Conservation (phyloP, 2,329 filamentous ascomycete genomes). For the Nigrospora osmanthi region DNA sequence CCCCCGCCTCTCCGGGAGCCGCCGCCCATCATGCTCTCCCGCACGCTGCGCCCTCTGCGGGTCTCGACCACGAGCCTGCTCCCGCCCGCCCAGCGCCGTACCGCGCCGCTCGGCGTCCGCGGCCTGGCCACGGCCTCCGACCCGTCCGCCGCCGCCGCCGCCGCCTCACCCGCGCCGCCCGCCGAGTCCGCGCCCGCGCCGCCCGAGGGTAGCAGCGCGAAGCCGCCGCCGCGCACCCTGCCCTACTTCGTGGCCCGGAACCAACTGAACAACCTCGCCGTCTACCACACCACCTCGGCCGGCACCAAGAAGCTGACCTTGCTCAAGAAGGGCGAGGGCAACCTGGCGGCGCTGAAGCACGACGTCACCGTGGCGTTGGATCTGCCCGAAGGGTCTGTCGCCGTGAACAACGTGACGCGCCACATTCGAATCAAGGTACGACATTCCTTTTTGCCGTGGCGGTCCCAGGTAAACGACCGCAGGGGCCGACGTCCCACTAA, state of each 20-base stretch:
- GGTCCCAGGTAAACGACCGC: not conserved
- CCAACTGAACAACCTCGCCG: constrained; percentile 59
- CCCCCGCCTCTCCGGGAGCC: too few relatives aligned
- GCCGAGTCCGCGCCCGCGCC: constrained; percentile 5
- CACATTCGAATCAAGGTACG: constrained; percentile 70
- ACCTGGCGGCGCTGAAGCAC: constrained; percentile 52
- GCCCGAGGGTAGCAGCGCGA: constrained; percentile 10
- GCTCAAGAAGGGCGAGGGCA: constrained; percentile 73
- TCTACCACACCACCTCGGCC: constrained; percentile 68
- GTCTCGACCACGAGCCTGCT: too few relatives aligned
- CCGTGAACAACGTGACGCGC: constrained; percentile 52
- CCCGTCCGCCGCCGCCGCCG: too few relatives aligned
- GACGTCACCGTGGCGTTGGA: constrained; percentile 55
- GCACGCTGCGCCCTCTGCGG: too few relatives aligned
- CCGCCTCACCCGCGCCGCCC: not conserved
- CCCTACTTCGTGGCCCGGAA: constrained; percentile 71
- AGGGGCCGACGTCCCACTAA: not conserved
- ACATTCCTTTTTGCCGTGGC: not conserved
- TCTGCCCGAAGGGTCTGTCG: constrained; percentile 45
- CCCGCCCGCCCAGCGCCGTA: too few relatives aligned
- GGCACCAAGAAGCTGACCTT: constrained; percentile 69
- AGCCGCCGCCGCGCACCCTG: constrained; percentile 27
- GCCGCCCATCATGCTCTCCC: too few relatives aligned
- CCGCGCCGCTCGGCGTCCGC: too few relatives aligned
- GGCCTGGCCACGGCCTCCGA: too few relatives aligned